Evolutionary conservation across 768 basidiomycete species (phyloP).

Genomic region (Tricholoma sp.): DNA sequence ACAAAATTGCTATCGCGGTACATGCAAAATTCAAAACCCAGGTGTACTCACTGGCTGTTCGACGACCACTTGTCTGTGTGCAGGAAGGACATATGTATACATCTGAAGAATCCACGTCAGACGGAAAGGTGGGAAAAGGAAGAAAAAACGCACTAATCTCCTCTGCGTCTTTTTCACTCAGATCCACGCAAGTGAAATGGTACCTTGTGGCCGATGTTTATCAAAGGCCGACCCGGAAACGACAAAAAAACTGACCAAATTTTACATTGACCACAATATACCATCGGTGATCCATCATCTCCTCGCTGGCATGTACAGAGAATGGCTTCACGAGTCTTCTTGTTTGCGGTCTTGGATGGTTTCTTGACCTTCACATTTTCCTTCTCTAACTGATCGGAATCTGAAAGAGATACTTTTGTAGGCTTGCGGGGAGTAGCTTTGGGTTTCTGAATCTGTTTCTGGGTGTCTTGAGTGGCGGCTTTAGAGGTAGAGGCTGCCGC

Average conservation of each 20-base stretch:
- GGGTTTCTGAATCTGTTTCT: conserved; percentile 10
- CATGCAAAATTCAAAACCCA: conserved; percentile 20
- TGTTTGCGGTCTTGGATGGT: conserved; percentile 5
- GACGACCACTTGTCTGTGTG: conserved; percentile 55
- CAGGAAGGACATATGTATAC: conserved; percentile 53
- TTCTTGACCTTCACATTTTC: conserved; percentile 19
- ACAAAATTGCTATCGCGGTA: conserved; percentile 24
- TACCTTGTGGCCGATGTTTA: conserved; percentile 46
- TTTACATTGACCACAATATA: conserved; percentile 62
- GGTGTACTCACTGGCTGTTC: conserved; percentile 74
- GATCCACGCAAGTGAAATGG: conserved; percentile 70
- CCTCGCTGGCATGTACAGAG: conserved; percentile 64
- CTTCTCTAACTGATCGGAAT: conserved; percentile 17
- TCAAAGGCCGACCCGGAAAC: conserved; percentile 2
- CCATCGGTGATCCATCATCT: conserved; percentile 81
- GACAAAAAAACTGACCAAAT: conserved; percentile 47
- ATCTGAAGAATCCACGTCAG: conserved; percentile 33
- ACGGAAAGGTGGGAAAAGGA: background rate
- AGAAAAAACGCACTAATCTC: conserved; percentile 61
- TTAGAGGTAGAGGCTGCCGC: conserved; percentile 18
- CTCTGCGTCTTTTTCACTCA: conserved; percentile 59
- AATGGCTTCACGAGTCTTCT: conserved; percentile 14
- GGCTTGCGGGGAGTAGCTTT: conserved; percentile 10
- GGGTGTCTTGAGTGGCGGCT: conserved; percentile 4
- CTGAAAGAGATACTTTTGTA: conserved; percentile 5